Evolutionary conservation across 129 eudicot species (phyloP).

Genomic region (Solidago caesia): DNA sequence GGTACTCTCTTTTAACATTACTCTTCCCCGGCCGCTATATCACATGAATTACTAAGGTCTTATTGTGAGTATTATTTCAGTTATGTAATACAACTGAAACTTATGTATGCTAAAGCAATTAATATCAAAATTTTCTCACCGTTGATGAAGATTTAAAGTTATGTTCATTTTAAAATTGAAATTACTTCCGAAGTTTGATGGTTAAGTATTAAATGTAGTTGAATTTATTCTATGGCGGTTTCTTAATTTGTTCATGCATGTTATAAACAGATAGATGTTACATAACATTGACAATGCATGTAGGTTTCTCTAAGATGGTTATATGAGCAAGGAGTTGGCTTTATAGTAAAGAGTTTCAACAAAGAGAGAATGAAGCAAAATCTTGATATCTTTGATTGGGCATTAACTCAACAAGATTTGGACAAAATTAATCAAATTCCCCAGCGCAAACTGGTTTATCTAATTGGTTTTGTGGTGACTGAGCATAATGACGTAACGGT

Average conservation of each 20-base stretch:
- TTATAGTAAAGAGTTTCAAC: conserved; percentile 48
- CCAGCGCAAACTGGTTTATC: conserved; percentile 39
- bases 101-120: too few species aligned
- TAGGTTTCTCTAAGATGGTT: conserved; percentile 59
- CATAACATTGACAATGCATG: not conserved
- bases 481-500: conserved; percentile 32
- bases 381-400: conserved; percentile 49
- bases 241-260: not conserved
- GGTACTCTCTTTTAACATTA: conserved; percentile 28
- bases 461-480: conserved; percentile 27
- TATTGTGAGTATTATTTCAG: too few species aligned
- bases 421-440: conserved; percentile 40
- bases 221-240: too few species aligned
- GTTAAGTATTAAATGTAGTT: too few species aligned
- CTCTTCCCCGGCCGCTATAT: not conserved
- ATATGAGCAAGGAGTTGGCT: conserved; percentile 53
- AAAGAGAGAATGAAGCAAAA: conserved; percentile 51
- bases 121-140: too few species aligned
- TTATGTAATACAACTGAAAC: too few species aligned
- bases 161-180: too few species aligned
- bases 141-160: too few species aligned
- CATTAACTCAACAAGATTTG: conserved; percentile 35
- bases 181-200: too few species aligned
- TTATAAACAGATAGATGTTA: not conserved
- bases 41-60: not conserved